A percentile compares a stretch with the other conserved stretches of the same genome.
Conservation (phyloP, 1,139 yeast genomes). For the Yamadazyma kanchanaburiensis region DNA sequence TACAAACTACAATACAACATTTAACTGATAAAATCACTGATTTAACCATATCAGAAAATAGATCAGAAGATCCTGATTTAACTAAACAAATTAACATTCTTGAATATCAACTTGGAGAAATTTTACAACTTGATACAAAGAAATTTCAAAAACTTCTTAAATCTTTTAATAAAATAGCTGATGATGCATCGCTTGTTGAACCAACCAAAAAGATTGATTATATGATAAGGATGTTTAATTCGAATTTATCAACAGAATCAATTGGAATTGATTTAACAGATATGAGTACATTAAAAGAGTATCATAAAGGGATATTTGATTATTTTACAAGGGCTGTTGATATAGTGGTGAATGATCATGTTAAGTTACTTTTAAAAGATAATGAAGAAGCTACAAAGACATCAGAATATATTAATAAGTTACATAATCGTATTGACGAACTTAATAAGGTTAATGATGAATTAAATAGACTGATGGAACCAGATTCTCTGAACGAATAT, state of each 20-base stretch:
- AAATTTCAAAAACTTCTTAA: constrained; percentile 42
- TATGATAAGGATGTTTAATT: constrained; percentile 26
- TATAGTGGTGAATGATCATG: constrained; percentile 56
- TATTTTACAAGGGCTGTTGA: constrained; percentile 60
- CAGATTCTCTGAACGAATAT: constrained; percentile 6
- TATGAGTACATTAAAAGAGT: constrained; percentile 35
- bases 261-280: constrained; percentile 18
- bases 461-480: constrained; percentile 18
- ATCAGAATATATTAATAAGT: constrained; percentile 23
- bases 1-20: constrained; percentile 29
- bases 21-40: constrained; percentile 29
- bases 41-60: constrained; percentile 13
- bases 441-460: constrained; percentile 24
- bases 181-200: constrained; percentile 54
- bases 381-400: constrained; percentile 19
- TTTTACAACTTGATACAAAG: constrained; percentile 33
- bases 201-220: constrained; percentile 50
- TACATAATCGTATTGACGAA: constrained; percentile 30
- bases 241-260: constrained; percentile 11
- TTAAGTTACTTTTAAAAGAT: constrained; percentile 38
- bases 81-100: constrained; percentile 18
- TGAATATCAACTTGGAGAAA: constrained; percentile 37
- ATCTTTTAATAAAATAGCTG: constrained; percentile 54
- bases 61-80: constrained; percentile 7
- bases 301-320: constrained; percentile 51